Conservation (phyloP, 1,284 basidiomycete species). For the Cutaneotrichosporon dermatis region DNA sequence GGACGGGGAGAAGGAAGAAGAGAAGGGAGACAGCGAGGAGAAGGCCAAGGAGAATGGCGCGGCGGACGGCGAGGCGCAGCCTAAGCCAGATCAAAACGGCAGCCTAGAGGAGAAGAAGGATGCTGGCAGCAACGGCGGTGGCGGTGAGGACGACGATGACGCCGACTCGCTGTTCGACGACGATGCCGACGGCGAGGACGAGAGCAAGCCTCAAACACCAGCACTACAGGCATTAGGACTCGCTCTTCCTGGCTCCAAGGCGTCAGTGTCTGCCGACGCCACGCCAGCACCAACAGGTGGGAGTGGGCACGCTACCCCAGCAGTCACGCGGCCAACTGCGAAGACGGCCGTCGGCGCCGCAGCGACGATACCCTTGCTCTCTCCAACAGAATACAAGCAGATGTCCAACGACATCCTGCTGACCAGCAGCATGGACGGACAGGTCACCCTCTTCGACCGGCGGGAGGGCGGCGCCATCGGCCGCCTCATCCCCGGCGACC, state of each 20-base stretch:
- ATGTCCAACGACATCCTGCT: conserved; percentile 82
- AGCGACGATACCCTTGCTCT: conserved; percentile 50
- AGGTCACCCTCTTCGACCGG: conserved; percentile 89
- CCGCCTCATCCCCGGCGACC: conserved; percentile 76
- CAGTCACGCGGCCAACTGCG: too few species aligned
- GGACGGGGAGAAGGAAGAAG: not conserved
- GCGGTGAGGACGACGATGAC: too few species aligned
- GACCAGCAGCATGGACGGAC: conserved; percentile 87
- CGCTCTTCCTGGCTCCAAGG: conserved; percentile 8
- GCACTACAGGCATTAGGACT: conserved; percentile 3
- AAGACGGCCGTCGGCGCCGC: conserved; percentile 8
- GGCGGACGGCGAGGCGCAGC: too few species aligned
- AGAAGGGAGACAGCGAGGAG: conserved; percentile 13
- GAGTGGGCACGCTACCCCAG: too few species aligned
- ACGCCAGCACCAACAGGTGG: conserved; percentile 9
- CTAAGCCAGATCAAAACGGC: too few species aligned
- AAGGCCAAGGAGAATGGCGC: conserved; percentile 17
- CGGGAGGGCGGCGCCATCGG: conserved; percentile 61
- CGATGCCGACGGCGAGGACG: conserved; percentile 36
- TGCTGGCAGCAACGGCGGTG: too few species aligned
- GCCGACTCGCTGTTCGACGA: too few species aligned
- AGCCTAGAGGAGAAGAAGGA: too few species aligned
- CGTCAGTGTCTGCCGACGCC: conserved; percentile 1
- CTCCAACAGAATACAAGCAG: conserved; percentile 57
- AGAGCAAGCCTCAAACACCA: conserved; percentile 17